Conservation (phyloP, 2,329 filamentous ascomycete genomes). For the Neonectria coccinea region DNA sequence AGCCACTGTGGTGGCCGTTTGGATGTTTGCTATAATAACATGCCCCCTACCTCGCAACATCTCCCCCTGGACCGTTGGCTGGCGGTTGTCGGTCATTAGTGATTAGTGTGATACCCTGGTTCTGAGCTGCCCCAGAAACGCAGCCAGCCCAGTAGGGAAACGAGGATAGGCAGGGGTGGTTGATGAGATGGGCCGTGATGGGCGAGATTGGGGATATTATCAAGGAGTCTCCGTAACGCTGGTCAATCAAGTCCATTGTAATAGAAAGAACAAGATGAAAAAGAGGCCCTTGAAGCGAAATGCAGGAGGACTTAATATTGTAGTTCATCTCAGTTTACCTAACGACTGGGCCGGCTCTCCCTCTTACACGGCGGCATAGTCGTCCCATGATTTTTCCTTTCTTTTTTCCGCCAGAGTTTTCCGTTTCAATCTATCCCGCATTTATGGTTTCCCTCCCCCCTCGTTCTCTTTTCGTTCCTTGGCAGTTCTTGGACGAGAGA, state of each 20-base stretch:
- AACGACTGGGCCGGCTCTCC: too few species aligned
- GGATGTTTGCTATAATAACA: not conserved
- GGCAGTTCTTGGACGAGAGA: not conserved
- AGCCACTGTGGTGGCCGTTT: not conserved
- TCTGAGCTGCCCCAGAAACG: slow-evolving; percentile 6
- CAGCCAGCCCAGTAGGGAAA: slow-evolving; percentile 14
- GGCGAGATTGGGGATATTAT: slow-evolving; percentile 8
- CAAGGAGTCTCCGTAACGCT: not conserved
- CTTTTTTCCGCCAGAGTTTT: slow-evolving; percentile 6
- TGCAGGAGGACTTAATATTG: not conserved
- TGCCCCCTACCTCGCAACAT: not conserved
- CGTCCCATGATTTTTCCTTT: slow-evolving; percentile 22
- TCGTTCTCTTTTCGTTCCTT: slow-evolving; percentile 10
- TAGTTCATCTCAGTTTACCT: not conserved
- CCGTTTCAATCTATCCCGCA: slow-evolving; percentile 7
- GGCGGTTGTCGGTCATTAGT: slow-evolving; percentile 10
- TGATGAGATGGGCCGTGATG: slow-evolving; percentile 15
- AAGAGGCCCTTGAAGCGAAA: not conserved
- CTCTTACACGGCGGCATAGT: not conserved
- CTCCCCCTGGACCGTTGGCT: not conserved
- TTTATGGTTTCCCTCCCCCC: not conserved
- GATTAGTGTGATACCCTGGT: slow-evolving; percentile 11
- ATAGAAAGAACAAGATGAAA: not conserved
- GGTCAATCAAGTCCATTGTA: not conserved
- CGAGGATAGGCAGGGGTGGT: slow-evolving; percentile 12